Percentiles rank a stretch among this genome's conserved stretches.
phyloP scores from a whole-genome alignment of 2,329 filamentous ascomycete species.

The Pestalotiopsis sp. region DNA sequence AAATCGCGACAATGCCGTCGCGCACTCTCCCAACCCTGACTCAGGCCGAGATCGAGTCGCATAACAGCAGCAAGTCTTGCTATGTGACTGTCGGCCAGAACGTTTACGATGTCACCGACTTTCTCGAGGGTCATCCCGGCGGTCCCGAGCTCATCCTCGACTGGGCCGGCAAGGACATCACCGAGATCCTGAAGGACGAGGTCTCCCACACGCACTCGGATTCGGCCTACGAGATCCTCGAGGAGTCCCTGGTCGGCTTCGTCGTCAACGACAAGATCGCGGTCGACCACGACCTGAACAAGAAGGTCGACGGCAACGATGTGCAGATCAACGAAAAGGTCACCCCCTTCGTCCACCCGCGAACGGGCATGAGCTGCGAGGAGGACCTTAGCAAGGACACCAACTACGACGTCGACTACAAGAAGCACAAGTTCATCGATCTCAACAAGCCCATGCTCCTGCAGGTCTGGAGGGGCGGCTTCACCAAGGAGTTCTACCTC shows the following conservation, averaged over 20 bases:
- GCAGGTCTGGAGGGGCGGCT: constrained; percentile 87
- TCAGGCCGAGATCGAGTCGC: constrained; percentile 76
- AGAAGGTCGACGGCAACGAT: constrained; percentile 34
- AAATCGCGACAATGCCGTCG: constrained; percentile 66
- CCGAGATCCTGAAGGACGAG: constrained; percentile 79
- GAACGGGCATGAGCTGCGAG: constrained; percentile 85
- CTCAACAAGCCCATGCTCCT: constrained; percentile 80
- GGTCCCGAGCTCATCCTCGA: constrained; percentile 87
- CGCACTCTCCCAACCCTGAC: constrained; percentile 83
- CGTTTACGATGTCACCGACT: constrained; percentile 94
- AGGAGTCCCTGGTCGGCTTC: constrained; percentile 85
- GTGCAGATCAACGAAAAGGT: constrained; percentile 36
- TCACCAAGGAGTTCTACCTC: constrained; percentile 94
- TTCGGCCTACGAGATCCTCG: constrained; percentile 91
- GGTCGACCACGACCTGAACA: constrained; percentile 35
- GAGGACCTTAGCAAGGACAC: constrained; percentile 89
- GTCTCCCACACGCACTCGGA: constrained; percentile 86
- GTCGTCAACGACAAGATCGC: constrained; percentile 62
- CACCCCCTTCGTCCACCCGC: constrained; percentile 50
- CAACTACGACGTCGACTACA: constrained; percentile 75
- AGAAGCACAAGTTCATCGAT: constrained; percentile 92
- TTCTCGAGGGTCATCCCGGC: constrained; percentile 87
- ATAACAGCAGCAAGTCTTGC: constrained; percentile 81
- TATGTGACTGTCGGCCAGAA: constrained; percentile 89
- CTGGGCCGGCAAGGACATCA: constrained; percentile 86